Base-by-base conservation (phyloP, 768 basidiomycete species). In the Daedaleopsis sinensis region DNA sequence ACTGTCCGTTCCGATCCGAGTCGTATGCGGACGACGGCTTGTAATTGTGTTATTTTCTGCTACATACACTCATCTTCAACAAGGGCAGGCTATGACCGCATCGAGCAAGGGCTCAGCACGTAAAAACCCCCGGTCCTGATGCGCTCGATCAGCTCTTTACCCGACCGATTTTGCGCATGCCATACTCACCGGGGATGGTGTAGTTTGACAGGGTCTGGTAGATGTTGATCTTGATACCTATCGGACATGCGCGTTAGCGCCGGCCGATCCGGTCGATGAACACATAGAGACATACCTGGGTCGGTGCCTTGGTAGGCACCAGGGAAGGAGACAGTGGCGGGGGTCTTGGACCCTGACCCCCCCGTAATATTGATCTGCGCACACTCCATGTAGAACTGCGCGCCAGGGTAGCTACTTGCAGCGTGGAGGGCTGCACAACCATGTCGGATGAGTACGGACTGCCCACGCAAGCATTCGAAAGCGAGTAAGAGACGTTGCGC, bases 391-490 rank as follows among this genome's bases (percentile, higher is more conserved):
- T 63, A 63, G 53, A 63, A 63, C 44, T 63, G 62, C 2, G 84
- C 84, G 35, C 84, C 84, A 43, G 82, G 82, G 63, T 83, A 84
- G n/a, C 64, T 74, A 5, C 64, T 57, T 0, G 80, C 82, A 12
- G 71, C 78, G 64, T 80, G 82, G 37, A 83, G 71, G 49, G 80
- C 81, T 82, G 44, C 6, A 43, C 23, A 21, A 7, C 7, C 27
- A 32, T 32, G 27, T 7, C 27, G 7, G 27, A 32, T 32, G 27
- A 32, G 27, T 32, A 32, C 27, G 27, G 7, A 32, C 27, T 32
- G 27, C 27, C 27, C 27, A 32, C 27, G 7, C 27, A 7, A 32
- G 7, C 7, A 7, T 32, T 32, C 27, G 27, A 7, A 32, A 32
- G 3, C 27, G 27, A 32, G 27, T 32, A 32, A 1, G 16, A 32